A percentile compares a stretch with the other conserved stretches of the same genome.
These are phyloP conservation scores for Phoenix roebelenii DNA, from an alignment of 176 grass and related monocot species.

Conservation along the genomic window DNA sequence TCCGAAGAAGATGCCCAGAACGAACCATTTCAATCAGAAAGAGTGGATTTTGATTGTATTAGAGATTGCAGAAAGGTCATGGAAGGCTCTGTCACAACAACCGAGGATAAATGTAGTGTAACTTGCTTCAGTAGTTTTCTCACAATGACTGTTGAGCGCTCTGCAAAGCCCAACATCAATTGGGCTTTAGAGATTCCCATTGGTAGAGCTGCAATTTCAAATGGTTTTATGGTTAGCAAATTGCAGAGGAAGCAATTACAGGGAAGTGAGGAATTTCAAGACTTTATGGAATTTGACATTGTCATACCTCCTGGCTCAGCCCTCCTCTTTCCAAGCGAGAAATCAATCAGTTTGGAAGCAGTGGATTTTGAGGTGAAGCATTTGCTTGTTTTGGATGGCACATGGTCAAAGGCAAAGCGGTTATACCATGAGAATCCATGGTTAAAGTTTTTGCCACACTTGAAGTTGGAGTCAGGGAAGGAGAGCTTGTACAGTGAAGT, in stretches of 20 bases:
- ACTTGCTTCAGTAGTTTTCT: conserved; percentile 45
- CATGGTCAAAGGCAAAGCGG: conserved; percentile 84
- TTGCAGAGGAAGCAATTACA: conserved; percentile 57
- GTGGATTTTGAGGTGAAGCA: conserved; percentile 54
- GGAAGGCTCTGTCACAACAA: conserved; percentile 12
- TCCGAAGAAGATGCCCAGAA: no score
- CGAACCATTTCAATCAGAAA: neutral
- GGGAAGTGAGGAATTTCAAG: conserved; percentile 30
- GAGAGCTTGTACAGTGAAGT: conserved; percentile 78
- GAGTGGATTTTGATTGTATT: conserved; percentile 12
- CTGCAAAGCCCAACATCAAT: conserved; percentile 71
- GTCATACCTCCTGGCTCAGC: conserved; percentile 54
- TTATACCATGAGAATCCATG: conserved; percentile 99
- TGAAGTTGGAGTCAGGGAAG: conserved; percentile 49
- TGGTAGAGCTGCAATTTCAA: conserved; percentile 37
- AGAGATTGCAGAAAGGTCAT: conserved; percentile 15
- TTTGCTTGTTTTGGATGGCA: conserved; percentile 79
- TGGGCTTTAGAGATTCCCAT: conserved; percentile 40
- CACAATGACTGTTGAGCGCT: conserved; percentile 48
- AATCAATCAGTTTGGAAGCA: conserved; percentile 50
- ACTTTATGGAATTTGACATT: conserved; percentile 64
- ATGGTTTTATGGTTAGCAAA: conserved; percentile 61
- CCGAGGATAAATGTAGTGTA: conserved; percentile 52
- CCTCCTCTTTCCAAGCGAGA: conserved; percentile 67
- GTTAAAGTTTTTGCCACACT: conserved; percentile 69